These are phyloP conservation scores for Botrytis pseudocinerea DNA, from an alignment of 2,329 filamentous ascomycete species.

Conservation along the genomic window DNA sequence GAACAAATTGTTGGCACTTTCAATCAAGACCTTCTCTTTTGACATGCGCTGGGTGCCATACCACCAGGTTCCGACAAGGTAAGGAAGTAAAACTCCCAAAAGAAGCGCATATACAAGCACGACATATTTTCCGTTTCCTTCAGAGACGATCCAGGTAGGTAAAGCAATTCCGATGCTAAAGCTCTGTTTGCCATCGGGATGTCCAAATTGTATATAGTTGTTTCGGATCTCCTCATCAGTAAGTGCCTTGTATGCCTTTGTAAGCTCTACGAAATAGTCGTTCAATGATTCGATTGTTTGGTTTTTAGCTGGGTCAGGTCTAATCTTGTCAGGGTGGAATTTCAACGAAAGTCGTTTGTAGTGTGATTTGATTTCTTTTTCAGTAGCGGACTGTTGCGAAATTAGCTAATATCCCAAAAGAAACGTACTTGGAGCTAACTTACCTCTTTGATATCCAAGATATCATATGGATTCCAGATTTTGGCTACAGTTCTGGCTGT, in stretches of 20 bases:
- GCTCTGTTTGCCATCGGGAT: conserved; percentile 97
- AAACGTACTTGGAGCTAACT: neutral
- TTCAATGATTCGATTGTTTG: conserved; percentile 84
- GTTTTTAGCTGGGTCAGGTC: conserved; percentile 81
- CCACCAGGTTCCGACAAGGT: conserved; percentile 96
- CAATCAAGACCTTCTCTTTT: conserved; percentile 88
- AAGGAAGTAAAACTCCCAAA: conserved; percentile 87
- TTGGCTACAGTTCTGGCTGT: conserved; percentile 71
- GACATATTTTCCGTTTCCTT: conserved; percentile 95
- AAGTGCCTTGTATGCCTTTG: conserved; percentile 96
- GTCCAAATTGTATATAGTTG: conserved; percentile 93
- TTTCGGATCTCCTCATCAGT: conserved; percentile 97
- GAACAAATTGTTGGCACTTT: conserved; percentile 93
- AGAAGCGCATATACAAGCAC: conserved; percentile 85
- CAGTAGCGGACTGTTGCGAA: conserved; percentile 65
- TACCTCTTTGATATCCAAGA: conserved; percentile 82
- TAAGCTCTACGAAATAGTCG: conserved; percentile 87
- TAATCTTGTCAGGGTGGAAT: conserved; percentile 90
- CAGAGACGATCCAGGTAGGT: conserved; percentile 86
- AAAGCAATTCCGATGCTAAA: conserved; percentile 97
- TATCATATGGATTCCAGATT: conserved; percentile 96
- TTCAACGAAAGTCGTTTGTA: conserved; percentile 86
- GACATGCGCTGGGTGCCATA: conserved; percentile 93
- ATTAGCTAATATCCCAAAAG: conserved; percentile 30
- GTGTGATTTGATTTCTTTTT: conserved; percentile 88